phyloP scores from a whole-genome alignment of 352 stramenopile species.

The Globisporangium emineosum region DNA sequence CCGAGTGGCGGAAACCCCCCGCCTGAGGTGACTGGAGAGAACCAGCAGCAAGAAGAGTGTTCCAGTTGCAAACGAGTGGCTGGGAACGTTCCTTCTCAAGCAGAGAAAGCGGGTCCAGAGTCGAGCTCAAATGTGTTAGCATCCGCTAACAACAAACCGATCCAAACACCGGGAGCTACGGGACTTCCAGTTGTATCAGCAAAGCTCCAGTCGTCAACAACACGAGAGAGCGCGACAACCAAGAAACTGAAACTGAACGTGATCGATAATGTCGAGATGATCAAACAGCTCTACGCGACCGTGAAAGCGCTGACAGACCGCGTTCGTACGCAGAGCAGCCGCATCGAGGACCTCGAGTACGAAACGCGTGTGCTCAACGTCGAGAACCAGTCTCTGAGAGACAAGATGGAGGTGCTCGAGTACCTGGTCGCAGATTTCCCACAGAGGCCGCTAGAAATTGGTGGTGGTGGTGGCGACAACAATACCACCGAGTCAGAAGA shows the following conservation, averaged over 20 bases:
- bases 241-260: conserved; percentile 43
- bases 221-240: conserved; percentile 10
- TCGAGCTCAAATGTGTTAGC: not conserved
- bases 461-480: not conserved
- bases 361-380: conserved; percentile 45
- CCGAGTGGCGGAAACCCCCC: not conserved
- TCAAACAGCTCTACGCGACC: conserved; percentile 49
- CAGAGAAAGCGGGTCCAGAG: not conserved
- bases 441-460: not conserved
- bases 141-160: not conserved
- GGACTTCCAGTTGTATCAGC: conserved; percentile 1
- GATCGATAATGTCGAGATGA: conserved; percentile 59
- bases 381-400: conserved; percentile 51
- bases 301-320: conserved; percentile 37
- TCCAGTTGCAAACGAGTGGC: not conserved
- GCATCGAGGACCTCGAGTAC: conserved; percentile 27
- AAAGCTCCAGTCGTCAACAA: not conserved
- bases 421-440: conserved; percentile 30
- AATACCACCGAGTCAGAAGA: conserved; percentile 15
- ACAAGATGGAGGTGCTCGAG: conserved; percentile 60
- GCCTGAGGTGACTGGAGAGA: not conserved
- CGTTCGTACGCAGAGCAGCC: conserved; percentile 17
- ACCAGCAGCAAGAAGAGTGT: not conserved
- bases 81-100: not conserved
- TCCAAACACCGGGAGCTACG: too few relatives aligned